Conservation (phyloP, 805 yeast species). For the Isabelozyma gotoi region DNA sequence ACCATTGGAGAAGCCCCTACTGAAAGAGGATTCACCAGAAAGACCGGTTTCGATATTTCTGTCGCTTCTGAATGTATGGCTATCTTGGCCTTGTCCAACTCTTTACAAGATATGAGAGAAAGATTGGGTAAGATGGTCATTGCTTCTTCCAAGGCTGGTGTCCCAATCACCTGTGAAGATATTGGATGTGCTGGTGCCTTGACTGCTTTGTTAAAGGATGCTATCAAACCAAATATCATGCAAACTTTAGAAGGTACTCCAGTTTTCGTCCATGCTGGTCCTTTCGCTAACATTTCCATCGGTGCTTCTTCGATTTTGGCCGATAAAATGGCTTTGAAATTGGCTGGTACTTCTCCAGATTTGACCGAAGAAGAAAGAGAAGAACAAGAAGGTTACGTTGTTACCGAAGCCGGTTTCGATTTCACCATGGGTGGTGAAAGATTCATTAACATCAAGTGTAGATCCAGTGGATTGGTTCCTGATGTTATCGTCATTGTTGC, state of each 20-base stretch:
- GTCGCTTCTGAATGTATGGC: slow-evolving; percentile 90
- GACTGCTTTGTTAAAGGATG: slow-evolving; percentile 78
- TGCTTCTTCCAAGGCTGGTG: slow-evolving; percentile 67
- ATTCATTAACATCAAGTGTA: slow-evolving; percentile 77
- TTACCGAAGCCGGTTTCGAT: slow-evolving; percentile 88
- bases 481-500: slow-evolving; percentile 81
- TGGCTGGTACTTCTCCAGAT: slow-evolving; percentile 64
- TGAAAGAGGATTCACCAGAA: slow-evolving; percentile 69
- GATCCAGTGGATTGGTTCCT: slow-evolving; percentile 77
- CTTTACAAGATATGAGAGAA: slow-evolving; percentile 68
- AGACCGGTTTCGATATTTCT: slow-evolving; percentile 79
- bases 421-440: slow-evolving; percentile 93
- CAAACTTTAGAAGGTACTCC: slow-evolving; percentile 89
- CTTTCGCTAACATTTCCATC: slow-evolving; percentile 83
- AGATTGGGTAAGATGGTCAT: slow-evolving; percentile 76
- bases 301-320: slow-evolving; percentile 86
- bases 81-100: slow-evolving; percentile 70
- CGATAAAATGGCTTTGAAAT: slow-evolving; percentile 76
- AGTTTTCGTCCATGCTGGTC: slow-evolving; percentile 85
- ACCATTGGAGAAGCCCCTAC: slow-evolving; percentile 82
- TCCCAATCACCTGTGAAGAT: slow-evolving; percentile 79
- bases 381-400: slow-evolving; percentile 69
- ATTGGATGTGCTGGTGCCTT: slow-evolving; percentile 85
- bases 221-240: slow-evolving; percentile 82
- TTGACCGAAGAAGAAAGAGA: slow-evolving; percentile 41